Conservation (phyloP, 148 eudicot genomes). For the Amaranthus hypochondriacus region DNA sequence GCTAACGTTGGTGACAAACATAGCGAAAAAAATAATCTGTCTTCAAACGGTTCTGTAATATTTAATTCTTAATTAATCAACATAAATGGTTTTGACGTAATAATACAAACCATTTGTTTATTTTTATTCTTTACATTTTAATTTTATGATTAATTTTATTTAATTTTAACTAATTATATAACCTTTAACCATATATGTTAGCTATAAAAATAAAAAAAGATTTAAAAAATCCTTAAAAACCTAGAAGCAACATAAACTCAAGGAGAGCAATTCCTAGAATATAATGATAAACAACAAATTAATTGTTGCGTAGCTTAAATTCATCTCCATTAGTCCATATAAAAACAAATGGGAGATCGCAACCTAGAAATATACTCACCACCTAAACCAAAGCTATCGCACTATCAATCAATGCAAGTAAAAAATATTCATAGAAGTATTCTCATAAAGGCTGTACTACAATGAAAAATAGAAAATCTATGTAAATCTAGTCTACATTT, state of each 20-base stretch:
- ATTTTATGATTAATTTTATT: too few relatives aligned
- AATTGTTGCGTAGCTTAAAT: background rate
- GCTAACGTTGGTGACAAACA: too few relatives aligned
- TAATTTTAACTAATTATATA: too few relatives aligned
- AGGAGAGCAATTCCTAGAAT: constrained; percentile 14
- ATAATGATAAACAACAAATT: background rate
- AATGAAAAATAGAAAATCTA: too few relatives aligned
- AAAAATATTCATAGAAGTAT: too few relatives aligned
- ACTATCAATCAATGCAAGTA: constrained; percentile 17
- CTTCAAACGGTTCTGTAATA: too few relatives aligned
- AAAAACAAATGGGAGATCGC: constrained; percentile 21
- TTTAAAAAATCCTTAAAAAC: background rate
- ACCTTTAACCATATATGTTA: too few relatives aligned
- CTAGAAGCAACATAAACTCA: constrained; percentile 4
- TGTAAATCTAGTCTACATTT: too few relatives aligned
- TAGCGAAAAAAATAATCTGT: too few relatives aligned
- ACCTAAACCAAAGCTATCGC: constrained; percentile 29
- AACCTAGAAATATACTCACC: constrained; percentile 35
- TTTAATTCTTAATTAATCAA: background rate
- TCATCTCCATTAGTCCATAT: background rate
- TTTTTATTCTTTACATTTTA: too few relatives aligned
- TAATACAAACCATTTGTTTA: too few relatives aligned
- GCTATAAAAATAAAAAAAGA: background rate
- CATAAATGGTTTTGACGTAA: background rate
- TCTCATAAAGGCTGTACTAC: too few relatives aligned